Conservation (phyloP, 208 protist species). For the Crithidia thermophila region DNA sequence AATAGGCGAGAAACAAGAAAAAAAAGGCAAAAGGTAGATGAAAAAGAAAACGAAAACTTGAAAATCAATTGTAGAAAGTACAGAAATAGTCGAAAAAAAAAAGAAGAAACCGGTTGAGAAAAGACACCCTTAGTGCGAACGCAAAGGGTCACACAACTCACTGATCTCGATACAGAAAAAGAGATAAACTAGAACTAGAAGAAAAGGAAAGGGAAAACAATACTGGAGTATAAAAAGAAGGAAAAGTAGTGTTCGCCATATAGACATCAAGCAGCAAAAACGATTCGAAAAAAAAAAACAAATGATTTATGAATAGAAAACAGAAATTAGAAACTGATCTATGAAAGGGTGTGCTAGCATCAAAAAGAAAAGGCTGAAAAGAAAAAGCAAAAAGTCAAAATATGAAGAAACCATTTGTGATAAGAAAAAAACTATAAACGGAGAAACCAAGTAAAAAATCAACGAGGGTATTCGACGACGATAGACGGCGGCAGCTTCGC, state of each 20-base stretch:
- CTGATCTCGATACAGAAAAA: neutral
- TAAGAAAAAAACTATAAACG: too few relatives aligned
- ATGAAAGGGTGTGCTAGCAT: conserved; percentile 15
- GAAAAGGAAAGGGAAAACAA: neutral
- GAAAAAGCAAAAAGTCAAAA: too few relatives aligned
- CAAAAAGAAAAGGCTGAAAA: conserved; percentile 15
- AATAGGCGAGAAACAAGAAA: neutral
- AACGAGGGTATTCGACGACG: too few relatives aligned
- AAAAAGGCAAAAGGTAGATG: neutral
- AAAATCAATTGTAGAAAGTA: too few relatives aligned
- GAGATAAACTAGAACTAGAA: neutral
- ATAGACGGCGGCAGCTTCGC: too few relatives aligned
- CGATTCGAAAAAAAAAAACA: conserved; percentile 10
- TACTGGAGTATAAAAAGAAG: neutral
- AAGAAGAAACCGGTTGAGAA: conserved; percentile 1
- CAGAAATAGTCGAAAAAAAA: too few relatives aligned
- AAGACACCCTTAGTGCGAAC: conserved; percentile 9
- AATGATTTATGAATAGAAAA: conserved; percentile 1
- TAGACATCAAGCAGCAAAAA: neutral
- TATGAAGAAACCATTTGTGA: too few relatives aligned
- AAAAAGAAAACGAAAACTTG: conserved; percentile 13
- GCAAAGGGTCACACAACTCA: too few relatives aligned
- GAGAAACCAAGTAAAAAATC: too few relatives aligned
- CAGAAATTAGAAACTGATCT: conserved; percentile 8
- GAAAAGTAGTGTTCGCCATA: too few relatives aligned